Conservation (phyloP, 345 rosid genomes). For the Corymbia maculata region DNA sequence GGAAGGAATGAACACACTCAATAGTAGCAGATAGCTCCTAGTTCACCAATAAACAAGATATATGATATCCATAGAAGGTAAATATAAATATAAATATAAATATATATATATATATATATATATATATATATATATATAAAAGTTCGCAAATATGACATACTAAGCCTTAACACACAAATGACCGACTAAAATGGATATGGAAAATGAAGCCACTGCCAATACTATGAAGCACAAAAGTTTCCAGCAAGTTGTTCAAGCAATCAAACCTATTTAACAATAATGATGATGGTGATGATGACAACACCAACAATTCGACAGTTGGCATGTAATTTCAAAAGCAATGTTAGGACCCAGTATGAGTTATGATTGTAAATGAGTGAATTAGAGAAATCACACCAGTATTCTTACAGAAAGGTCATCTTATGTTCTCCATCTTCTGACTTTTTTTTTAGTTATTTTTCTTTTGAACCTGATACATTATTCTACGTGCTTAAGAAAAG, state of each 20-base stretch:
- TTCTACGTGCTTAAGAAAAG: background rate
- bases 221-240: background rate
- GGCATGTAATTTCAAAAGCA: background rate
- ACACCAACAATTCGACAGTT: fast-evolving
- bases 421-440: too few relatives aligned
- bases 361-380: too few relatives aligned
- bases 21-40: background rate
- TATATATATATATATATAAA: background rate
- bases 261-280: background rate
- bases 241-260: background rate
- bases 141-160: background rate
- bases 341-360: background rate
- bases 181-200: background rate
- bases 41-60: background rate
- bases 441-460: too few relatives aligned
- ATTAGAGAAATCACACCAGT: too few relatives aligned
- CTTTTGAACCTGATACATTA: too few relatives aligned
- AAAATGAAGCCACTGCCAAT: background rate
- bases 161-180: background rate
- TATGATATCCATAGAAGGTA: background rate
- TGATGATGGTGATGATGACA: background rate
- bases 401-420: too few relatives aligned
- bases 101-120: too few relatives aligned
- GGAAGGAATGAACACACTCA: background rate
- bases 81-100: too few relatives aligned